phyloP scores from a whole-genome alignment of 2,329 filamentous ascomycete species.

The Talaromyces sp. region DNA sequence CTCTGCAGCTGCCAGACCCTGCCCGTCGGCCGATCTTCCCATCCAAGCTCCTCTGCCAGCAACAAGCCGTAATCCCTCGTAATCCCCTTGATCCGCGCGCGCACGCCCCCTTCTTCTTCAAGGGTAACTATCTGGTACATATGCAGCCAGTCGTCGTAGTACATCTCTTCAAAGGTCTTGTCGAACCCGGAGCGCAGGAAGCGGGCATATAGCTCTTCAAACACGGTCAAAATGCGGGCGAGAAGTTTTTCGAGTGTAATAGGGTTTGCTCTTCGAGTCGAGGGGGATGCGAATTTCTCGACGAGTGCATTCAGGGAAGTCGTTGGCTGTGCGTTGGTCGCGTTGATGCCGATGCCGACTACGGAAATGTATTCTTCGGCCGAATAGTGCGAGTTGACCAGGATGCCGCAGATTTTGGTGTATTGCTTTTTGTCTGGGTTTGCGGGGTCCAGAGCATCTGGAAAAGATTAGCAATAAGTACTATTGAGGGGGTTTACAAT shows the following conservation, averaged over 20 bases:
- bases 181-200: slow-evolving; percentile 77
- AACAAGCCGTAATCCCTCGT: slow-evolving; percentile 88
- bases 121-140: slow-evolving; percentile 69
- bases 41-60: slow-evolving; percentile 74
- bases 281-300: slow-evolving; percentile 32
- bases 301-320: slow-evolving; percentile 78
- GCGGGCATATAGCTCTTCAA: slow-evolving; percentile 70
- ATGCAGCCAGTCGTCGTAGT: slow-evolving; percentile 85
- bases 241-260: slow-evolving; percentile 76
- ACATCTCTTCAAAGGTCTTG: slow-evolving; percentile 64
- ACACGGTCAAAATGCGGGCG: slow-evolving; percentile 70
- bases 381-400: slow-evolving; percentile 82
- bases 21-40: slow-evolving; percentile 68
- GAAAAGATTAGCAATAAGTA: background rate
- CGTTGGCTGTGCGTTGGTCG: slow-evolving; percentile 77
- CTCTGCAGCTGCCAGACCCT: slow-evolving; percentile 81
- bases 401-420: slow-evolving; percentile 88
- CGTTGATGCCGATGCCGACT: slow-evolving; percentile 81
- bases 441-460: slow-evolving; percentile 63
- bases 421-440: slow-evolving; percentile 52
- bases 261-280: slow-evolving; percentile 37
- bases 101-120: slow-evolving; percentile 71
- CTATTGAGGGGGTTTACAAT: background rate
- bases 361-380: slow-evolving; percentile 76
- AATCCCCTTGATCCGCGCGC: slow-evolving; percentile 77